Evolutionary conservation across 2,329 filamentous ascomycete genomes (phyloP).

Genomic region (Pseudocercospora musae): DNA sequence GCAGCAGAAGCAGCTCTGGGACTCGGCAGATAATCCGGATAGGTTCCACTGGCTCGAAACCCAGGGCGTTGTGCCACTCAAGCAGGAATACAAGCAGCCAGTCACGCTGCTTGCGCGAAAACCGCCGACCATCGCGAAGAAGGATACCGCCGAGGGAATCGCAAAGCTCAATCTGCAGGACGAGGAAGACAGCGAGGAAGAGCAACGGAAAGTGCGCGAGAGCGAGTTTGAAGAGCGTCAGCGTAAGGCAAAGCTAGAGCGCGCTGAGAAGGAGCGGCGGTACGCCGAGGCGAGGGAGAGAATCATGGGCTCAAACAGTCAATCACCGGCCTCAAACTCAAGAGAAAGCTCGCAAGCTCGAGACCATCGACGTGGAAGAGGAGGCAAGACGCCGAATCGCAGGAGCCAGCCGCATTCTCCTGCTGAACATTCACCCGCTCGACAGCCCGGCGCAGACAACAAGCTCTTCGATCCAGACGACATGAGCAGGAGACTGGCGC

Average conservation of each 20-base stretch:
- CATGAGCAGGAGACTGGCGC: slow-evolving; percentile 52
- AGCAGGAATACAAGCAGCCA: slow-evolving; percentile 70
- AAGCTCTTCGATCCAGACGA: slow-evolving; percentile 79
- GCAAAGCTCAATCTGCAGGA: slow-evolving; percentile 46
- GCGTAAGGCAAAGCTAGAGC: slow-evolving; percentile 71
- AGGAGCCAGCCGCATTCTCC: slow-evolving; percentile 37
- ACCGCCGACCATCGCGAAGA: slow-evolving; percentile 59
- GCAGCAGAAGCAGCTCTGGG: slow-evolving; percentile 81
- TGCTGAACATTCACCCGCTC: slow-evolving; percentile 37
- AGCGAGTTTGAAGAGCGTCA: slow-evolving; percentile 73
- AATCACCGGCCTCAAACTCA: slow-evolving; percentile 28
- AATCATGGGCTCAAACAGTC: slow-evolving; percentile 66
- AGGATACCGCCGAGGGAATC: slow-evolving; percentile 51
- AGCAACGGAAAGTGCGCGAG: slow-evolving; percentile 57
- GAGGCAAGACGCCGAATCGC: slow-evolving; percentile 27
- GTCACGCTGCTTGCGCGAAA: slow-evolving; percentile 85
- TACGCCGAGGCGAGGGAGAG: slow-evolving; percentile 87
- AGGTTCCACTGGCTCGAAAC: slow-evolving; percentile 73
- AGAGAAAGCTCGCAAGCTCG: slow-evolving; percentile 32
- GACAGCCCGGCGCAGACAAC: slow-evolving; percentile 38
- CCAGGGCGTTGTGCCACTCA: slow-evolving; percentile 59
- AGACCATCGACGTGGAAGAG: slow-evolving; percentile 23
- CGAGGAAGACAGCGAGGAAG: slow-evolving; percentile 64
- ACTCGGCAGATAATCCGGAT: slow-evolving; percentile 78
- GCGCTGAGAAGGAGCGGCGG: slow-evolving; percentile 83